phyloP scores from a whole-genome alignment of 352 stramenopile species.

The Phytophthora macrochlamydospora region DNA sequence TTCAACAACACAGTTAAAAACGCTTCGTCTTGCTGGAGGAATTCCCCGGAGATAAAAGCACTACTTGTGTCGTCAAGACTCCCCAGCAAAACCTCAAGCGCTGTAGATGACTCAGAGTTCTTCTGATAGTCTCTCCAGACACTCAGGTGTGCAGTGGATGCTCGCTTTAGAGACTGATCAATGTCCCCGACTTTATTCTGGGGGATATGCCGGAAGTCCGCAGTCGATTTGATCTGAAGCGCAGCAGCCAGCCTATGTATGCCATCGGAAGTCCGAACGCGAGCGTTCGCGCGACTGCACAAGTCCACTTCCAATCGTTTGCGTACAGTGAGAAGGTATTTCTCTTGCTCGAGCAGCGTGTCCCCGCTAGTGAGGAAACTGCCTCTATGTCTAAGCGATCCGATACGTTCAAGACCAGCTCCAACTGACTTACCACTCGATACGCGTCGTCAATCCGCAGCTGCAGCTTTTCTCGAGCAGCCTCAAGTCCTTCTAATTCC shows the following conservation, averaged over 20 bases:
- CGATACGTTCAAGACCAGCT: conserved; percentile 42
- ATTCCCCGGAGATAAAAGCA: conserved; percentile 25
- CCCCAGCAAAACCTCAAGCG: conserved; percentile 21
- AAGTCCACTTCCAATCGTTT: conserved; percentile 51
- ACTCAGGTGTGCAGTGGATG: conserved; percentile 18
- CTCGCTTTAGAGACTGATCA: conserved; percentile 13
- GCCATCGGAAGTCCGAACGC: conserved; percentile 35
- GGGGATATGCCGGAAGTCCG: conserved; percentile 54
- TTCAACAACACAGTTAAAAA: conserved; percentile 55
- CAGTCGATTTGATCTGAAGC: conserved; percentile 39
- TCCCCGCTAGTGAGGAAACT: conserved; percentile 33
- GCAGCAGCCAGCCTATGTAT: conserved; percentile 43
- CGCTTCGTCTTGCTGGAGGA: conserved; percentile 41
- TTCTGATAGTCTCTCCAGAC: conserved; percentile 33
- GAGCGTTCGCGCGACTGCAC: conserved; percentile 42
- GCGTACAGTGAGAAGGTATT: conserved; percentile 36
- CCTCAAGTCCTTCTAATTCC: conserved; percentile 62
- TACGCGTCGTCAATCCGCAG: conserved; percentile 46
- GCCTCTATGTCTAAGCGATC: conserved; percentile 48
- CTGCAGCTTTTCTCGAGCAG: conserved; percentile 51
- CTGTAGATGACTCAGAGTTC: conserved; percentile 22
- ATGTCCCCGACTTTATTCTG: conserved; percentile 31
- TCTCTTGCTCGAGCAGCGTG: conserved; percentile 64
- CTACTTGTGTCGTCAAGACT: conserved; percentile 15
- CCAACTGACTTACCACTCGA: conserved; percentile 47